Base-by-base conservation (phyloP, 1,284 basidiomycete species). In the Lentinula novae-zelandiae region DNA sequence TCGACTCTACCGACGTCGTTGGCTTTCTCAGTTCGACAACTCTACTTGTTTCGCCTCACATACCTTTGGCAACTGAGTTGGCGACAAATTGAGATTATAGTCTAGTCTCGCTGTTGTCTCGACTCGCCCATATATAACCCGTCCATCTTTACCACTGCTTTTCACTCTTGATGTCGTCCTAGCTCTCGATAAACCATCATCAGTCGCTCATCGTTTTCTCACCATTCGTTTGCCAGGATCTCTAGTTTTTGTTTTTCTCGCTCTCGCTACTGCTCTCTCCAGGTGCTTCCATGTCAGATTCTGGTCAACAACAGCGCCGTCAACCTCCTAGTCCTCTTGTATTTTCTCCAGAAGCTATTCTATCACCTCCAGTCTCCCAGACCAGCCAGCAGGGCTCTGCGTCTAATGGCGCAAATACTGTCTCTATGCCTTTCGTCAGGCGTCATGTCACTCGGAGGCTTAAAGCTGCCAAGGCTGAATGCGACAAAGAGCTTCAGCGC, bases 391-490 rank as follows among this genome's bases (percentile, higher is more conserved):
- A 46, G 17, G 44, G 44, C 10, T 46, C 44, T 46, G 33, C 82
- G 75, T 78, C 76, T 53, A 85, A 86, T 12, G 79, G 79, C 57
- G 80, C 86, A 33, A 88, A 85, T 70, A 90, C 88, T 60, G 89
- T 92, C 58, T 92, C 90, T 60, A 93, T 92, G 89, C 89, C 92
- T 50, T 96, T 95, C 68, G 95, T 98, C 63, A 84, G 93, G 60
- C 86, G 94, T 62, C 96, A 98, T 78, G 93, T 98, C 69, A 93
- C 92, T 53, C 87, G 95, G 67, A 90, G 96, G 60, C 87, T 98
- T 72, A 92, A 91, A 73, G 90, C 90, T 0, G 95, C 96, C 62
- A 99, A 99, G 79, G 87, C 91, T 59, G 91, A 93, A 66, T 99
- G 96, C 78, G 95, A 99, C 82, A 92, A 92, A 76, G 95, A 97